These are phyloP conservation scores for Vachellia collinsii DNA, from an alignment of 306 rosid species.

Conservation along the genomic window DNA sequence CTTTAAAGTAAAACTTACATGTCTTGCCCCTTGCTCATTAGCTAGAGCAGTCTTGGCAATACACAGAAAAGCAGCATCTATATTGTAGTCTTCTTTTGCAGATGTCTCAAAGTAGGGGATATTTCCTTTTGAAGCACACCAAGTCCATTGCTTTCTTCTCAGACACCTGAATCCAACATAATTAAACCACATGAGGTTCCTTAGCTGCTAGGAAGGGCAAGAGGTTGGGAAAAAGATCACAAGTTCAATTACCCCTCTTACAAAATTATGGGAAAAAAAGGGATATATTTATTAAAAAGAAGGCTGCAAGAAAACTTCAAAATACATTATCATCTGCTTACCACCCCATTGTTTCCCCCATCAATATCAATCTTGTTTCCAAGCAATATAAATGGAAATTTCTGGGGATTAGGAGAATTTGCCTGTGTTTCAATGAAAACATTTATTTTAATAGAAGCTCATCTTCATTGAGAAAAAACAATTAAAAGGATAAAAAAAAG, in stretches of 20 bases:
- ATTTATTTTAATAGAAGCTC: conserved; percentile 13
- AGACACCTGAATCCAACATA: conserved; percentile 65
- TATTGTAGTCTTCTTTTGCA: conserved; percentile 92
- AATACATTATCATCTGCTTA: conserved; percentile 42
- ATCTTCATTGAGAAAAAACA: not conserved
- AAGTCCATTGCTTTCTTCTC: conserved; percentile 95
- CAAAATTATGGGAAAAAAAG: not conserved
- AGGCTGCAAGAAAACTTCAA: not conserved
- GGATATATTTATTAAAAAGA: no score
- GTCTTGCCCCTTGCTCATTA: conserved; percentile 76
- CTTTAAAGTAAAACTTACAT: conserved; percentile 57
- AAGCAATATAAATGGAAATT: conserved; percentile 83
- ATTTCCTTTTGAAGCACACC: conserved; percentile 89
- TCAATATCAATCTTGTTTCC: conserved; percentile 97
- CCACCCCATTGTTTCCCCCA: conserved; percentile 68
- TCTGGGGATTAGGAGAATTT: conserved; percentile 71
- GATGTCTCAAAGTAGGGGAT: conserved; percentile 91
- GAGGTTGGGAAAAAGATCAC: not conserved
- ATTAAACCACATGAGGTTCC: conserved; percentile 30
- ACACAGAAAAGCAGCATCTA: conserved; percentile 81
- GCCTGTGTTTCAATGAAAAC: conserved; percentile 56
- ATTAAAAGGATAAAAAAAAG: not conserved
- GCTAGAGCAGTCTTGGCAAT: conserved; percentile 88
- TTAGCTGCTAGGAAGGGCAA: not conserved
- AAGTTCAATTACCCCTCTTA: not conserved